Percentiles rank a stretch among this genome's conserved stretches.
phyloP scores from a whole-genome alignment of 2,329 filamentous ascomycete genomes.

The Calonectria pteridis region DNA sequence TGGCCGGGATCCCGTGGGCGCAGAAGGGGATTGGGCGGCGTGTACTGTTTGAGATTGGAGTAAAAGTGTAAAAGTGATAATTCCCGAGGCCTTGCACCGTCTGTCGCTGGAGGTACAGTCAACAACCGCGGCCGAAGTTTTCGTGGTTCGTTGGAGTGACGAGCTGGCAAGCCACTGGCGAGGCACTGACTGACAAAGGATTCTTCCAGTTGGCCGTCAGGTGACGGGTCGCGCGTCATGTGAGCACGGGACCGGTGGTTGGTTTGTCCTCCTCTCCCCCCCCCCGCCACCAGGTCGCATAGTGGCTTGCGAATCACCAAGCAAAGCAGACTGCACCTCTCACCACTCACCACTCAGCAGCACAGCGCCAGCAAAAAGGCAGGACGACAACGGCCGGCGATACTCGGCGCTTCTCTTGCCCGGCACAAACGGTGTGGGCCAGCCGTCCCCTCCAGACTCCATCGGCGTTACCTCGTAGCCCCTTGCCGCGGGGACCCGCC shows the following conservation, averaged over 20 bases:
- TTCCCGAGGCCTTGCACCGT: not conserved
- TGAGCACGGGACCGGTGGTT: not conserved
- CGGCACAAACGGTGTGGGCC: conserved; percentile 41
- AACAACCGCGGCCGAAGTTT: not conserved
- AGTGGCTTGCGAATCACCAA: not conserved
- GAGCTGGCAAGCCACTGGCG: not conserved
- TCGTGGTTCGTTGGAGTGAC: not conserved
- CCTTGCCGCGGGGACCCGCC: conserved; percentile 32
- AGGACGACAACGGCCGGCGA: conserved; percentile 43
- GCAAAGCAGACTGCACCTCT: not conserved
- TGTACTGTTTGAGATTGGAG: conserved; percentile 8
- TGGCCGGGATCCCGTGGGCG: not conserved
- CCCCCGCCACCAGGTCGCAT: conserved; percentile 4
- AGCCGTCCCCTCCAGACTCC: conserved; percentile 34
- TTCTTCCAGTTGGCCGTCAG: not conserved
- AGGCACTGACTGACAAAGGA: not conserved
- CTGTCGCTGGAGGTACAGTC: not conserved
- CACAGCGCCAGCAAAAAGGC: not conserved
- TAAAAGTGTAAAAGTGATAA: conserved; percentile 4
- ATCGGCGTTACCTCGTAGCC: conserved; percentile 52
- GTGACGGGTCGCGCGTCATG: not conserved
- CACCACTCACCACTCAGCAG: not conserved
- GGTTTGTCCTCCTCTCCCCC: not conserved
- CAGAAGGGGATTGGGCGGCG: conserved; percentile 4
- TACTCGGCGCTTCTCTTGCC: conserved; percentile 53